Base-by-base conservation (phyloP, 805 yeast species). In the Yamadazyma philogaea region DNA sequence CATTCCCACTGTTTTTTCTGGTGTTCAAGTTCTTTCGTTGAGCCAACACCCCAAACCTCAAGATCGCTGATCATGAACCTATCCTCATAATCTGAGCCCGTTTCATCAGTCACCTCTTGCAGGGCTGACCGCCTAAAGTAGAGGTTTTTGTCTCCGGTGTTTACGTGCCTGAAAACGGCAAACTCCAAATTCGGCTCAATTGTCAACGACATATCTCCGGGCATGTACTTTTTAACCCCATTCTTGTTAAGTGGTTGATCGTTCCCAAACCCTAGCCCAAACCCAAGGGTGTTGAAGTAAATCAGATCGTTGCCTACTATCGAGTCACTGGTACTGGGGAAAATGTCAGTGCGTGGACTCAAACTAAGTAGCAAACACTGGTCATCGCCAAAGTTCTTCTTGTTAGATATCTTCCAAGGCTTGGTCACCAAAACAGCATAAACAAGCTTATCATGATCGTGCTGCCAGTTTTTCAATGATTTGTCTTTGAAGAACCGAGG, bases 1-100 rank as follows among this genome's bases (percentile, higher is more conserved):
- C 96, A 89, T 52, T 83, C 89, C 93, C 96, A 85, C 46, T 77
- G 76, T 53, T 77, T 78, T 35, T 74, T 68, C 62, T 90, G 96
- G 47, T 84, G 90, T 22, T 76, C 82, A 36, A 89, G 64, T 50
- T 87, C 95, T 46, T 81, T 78, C 7, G 77, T 79, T 6, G 87
- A 79, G 1, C 97, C 98, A 44, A 88, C 77, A 0, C 98, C 98
- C 90, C 93, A 86, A 0, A 89, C 95, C 57, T 90, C 96, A 19
- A 90, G 65, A 49, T 84, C 90, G 4, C 81, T 78, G 6, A 91
- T 77, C 42, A 74, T 57, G 53, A 91, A 79, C 38, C 87, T 66
- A 46, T 83, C 81, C 57, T 91, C 97, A 53, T 69, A 84, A 50
- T 61, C 64, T 12, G 37, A 4, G 12, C 19, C 30, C 50, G 49